A percentile compares a stretch with the other conserved stretches of the same genome.
Evolutionary conservation across 306 rosid genomes (phyloP).

Genomic region (Vigna trinervia): DNA sequence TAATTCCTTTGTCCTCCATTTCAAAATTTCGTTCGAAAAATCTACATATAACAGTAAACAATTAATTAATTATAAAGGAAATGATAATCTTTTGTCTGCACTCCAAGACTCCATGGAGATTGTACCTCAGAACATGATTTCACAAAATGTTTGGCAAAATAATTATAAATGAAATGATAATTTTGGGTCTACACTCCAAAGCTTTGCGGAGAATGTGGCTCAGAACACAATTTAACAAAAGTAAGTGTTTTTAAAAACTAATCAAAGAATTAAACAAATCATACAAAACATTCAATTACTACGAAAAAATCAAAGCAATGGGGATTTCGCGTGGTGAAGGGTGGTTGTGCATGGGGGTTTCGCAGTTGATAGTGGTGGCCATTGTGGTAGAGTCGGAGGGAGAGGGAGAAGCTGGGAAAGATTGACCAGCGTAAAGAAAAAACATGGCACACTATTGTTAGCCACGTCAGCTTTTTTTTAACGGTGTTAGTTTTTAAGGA

Average conservation of each 20-base stretch:
- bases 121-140: constrained; percentile 4
- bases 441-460: too few species aligned
- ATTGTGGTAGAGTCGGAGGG: too few species aligned
- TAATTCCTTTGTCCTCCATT: constrained; percentile 56
- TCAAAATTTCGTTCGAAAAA: constrained; percentile 19
- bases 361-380: too few species aligned
- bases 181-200: background rate
- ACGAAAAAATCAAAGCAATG: background rate
- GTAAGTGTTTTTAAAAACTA: background rate
- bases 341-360: too few species aligned
- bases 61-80: constrained; percentile 16
- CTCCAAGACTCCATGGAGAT: background rate
- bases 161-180: constrained; percentile 21
- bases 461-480: too few species aligned
- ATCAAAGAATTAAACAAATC: background rate
- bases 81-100: constrained; percentile 7
- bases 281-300: background rate
- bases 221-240: background rate
- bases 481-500: too few species aligned
- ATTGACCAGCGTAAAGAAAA: too few species aligned
- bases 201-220: constrained; percentile 19
- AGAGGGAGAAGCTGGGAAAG: too few species aligned
- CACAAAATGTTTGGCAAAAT: background rate
- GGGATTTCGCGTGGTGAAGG: too few species aligned
- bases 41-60: constrained; percentile 26